phyloP scores from a whole-genome alignment of 1,139 yeast genomes.

The Zygosaccharomyces pseudobailii region DNA sequence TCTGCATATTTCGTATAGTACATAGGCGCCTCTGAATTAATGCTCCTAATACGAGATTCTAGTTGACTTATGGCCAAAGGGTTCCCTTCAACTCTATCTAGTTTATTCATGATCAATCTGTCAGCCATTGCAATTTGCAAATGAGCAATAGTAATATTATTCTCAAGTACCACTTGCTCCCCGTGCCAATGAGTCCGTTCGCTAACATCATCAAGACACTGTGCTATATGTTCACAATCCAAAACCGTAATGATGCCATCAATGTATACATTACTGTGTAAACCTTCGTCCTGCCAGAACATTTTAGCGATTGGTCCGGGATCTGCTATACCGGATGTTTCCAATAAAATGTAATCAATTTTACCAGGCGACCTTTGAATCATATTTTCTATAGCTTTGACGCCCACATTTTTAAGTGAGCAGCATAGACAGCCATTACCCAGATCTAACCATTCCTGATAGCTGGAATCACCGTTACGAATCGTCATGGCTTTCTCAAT shows the following conservation, averaged over 20 bases:
- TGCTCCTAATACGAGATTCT: slow-evolving; percentile 44
- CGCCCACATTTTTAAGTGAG: slow-evolving; percentile 92
- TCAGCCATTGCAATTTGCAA: slow-evolving; percentile 90
- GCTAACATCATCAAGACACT: slow-evolving; percentile 60
- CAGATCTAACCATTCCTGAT: slow-evolving; percentile 91
- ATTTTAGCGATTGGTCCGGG: slow-evolving; percentile 95
- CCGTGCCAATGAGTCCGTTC: slow-evolving; percentile 60
- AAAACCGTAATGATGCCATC: slow-evolving; percentile 94
- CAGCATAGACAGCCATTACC: slow-evolving; percentile 98
- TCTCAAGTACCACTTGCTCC: slow-evolving; percentile 37
- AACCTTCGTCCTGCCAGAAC: slow-evolving; percentile 95
- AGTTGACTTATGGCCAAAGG: slow-evolving; percentile 25
- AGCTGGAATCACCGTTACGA: slow-evolving; percentile 53
- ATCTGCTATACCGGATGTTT: slow-evolving; percentile 97
- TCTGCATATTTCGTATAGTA: slow-evolving; percentile 69
- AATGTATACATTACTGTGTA: slow-evolving; percentile 75
- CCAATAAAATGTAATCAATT: slow-evolving; percentile 84
- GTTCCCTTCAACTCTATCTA: slow-evolving; percentile 46
- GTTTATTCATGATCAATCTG: slow-evolving; percentile 68
- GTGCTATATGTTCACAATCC: slow-evolving; percentile 66
- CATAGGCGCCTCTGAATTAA: slow-evolving; percentile 68
- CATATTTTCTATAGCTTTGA: slow-evolving; percentile 84
- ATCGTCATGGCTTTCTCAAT: slow-evolving; percentile 86
- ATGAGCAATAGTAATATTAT: slow-evolving; percentile 76
- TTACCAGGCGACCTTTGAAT: slow-evolving; percentile 65